Conservation (phyloP, 768 basidiomycete genomes). For the Boletus tomentosulus region DNA sequence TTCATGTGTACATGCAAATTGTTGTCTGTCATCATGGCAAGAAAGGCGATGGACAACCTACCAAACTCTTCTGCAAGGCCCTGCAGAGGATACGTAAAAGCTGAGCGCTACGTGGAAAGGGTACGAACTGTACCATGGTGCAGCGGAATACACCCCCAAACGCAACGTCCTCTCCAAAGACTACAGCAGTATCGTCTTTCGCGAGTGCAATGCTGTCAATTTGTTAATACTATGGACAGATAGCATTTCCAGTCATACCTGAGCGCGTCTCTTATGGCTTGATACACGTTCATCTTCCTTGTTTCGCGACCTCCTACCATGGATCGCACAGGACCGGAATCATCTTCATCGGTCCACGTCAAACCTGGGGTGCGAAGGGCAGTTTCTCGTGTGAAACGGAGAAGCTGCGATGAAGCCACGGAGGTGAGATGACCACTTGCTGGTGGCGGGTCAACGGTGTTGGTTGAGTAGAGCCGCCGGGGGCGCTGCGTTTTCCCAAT, state of each 20-base stretch:
- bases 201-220: conserved; percentile 66
- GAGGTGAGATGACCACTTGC: conserved; percentile 75
- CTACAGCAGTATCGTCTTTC: conserved; percentile 83
- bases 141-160: conserved; percentile 96
- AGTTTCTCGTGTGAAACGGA: conserved; percentile 61
- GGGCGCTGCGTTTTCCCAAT: neutral
- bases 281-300: conserved; percentile 93
- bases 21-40: neutral
- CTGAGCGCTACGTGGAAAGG: neutral
- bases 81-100: conserved; percentile 32
- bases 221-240: conserved; percentile 5
- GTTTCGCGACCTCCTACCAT: conserved; percentile 77
- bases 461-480: conserved; percentile 49
- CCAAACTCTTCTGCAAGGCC: conserved; percentile 93
- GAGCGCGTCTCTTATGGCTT: conserved; percentile 88
- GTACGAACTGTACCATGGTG: conserved; percentile 62
- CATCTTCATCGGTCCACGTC: conserved; percentile 63
- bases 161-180: conserved; percentile 89
- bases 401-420: conserved; percentile 63
- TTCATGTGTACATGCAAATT: conserved; percentile 1
- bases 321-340: conserved; percentile 35
- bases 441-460: conserved; percentile 56
- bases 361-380: conserved; percentile 72
- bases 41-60: conserved; percentile 29
- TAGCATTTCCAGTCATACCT: conserved; percentile 42